Conservation (phyloP, 2,329 filamentous ascomycete species). For the Emmonsiellopsis sp. region DNA sequence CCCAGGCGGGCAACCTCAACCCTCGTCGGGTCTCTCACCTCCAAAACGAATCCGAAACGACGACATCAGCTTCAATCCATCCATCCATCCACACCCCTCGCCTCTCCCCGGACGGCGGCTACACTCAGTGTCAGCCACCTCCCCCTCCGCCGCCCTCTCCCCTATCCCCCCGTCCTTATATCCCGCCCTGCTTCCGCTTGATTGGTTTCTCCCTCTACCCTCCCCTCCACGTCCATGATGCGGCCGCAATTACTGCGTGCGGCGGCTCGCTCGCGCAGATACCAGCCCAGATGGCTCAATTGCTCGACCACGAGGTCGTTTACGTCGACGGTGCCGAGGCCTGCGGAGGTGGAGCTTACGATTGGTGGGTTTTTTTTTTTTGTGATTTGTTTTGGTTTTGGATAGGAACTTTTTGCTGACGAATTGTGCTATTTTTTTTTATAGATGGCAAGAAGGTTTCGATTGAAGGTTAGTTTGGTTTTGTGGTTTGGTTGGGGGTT, state of each 20-base stretch:
- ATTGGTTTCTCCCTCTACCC: constrained; percentile 5
- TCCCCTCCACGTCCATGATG: constrained; percentile 38
- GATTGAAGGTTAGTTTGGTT: constrained; percentile 65
- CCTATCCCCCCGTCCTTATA: constrained; percentile 1
- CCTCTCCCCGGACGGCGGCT: background rate
- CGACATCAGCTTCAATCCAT: background rate
- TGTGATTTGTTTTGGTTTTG: background rate
- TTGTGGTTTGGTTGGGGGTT: background rate
- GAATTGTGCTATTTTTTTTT: constrained; percentile 11
- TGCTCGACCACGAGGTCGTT: constrained; percentile 61
- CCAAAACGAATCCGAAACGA: too few relatives aligned
- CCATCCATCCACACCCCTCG: background rate
- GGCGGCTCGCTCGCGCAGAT: constrained; percentile 47
- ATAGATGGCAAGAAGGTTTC: constrained; percentile 95
- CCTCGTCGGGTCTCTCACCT: background rate
- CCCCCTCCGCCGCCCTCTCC: background rate
- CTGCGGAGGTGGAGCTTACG: constrained; percentile 92
- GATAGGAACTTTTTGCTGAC: constrained; percentile 24
- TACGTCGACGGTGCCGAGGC: constrained; percentile 65
- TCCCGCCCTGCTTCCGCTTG: constrained; percentile 9
- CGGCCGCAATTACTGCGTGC: constrained; percentile 56
- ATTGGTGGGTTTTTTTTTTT: constrained; percentile 55
- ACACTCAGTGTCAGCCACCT: too few relatives aligned
- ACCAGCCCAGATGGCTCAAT: constrained; percentile 39
- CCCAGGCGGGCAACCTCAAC: background rate